Evolutionary conservation across 2,329 filamentous ascomycete species (phyloP), one percentile per base, ranked within the genome.

Genomic region (Sporothrix luriei): DNA sequence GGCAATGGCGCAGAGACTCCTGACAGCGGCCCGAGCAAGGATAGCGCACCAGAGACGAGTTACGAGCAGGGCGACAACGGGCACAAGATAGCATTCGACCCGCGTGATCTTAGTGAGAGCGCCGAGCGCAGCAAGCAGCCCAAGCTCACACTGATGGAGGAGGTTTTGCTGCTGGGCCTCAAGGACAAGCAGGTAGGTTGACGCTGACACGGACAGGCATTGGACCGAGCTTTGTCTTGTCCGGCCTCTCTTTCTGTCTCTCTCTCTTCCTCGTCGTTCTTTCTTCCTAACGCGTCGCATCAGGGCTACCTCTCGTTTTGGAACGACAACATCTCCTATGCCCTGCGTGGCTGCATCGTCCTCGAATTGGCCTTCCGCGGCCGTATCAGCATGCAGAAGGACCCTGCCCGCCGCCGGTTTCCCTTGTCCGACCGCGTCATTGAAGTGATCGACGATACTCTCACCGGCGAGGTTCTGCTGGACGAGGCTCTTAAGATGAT

Each of bases 241-340:
- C 24, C 52, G 52, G 2, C 51, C 51, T 24, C 52, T 16, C 4
- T n/a, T 5, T 38, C 54, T n/a, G 5, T 19, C n/a, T 26, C 33
- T 9, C 33, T 33, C 33, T 33, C 33, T 33, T 33, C 5, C 9
- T 7, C 9, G 7, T 33, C 9, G 33, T 33, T 33, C 33, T 33
- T 33, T 33, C 33, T 24, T 0, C 19, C 66, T 68, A 54, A 68
- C 40, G 26, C 51, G 2, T 61, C 75, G 55, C 61, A 64, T 73
- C 78, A 97, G 93, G 95, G 95, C 74, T 98, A 99, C 79, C 89
- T 99, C 73, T 98, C 94, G 40, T 99, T 99, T 82, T 99, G 95
- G 95, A 99, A 99, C 82, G 95, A 99, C 82, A 99, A 99, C 83
- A 99, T 99, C 78, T 97, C 94, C 71, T 99, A 99, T 80, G 95